Evolutionary conservation across 1,139 yeast species (phyloP).

Genomic region (Yamadazyma kanchanaburiensis): DNA sequence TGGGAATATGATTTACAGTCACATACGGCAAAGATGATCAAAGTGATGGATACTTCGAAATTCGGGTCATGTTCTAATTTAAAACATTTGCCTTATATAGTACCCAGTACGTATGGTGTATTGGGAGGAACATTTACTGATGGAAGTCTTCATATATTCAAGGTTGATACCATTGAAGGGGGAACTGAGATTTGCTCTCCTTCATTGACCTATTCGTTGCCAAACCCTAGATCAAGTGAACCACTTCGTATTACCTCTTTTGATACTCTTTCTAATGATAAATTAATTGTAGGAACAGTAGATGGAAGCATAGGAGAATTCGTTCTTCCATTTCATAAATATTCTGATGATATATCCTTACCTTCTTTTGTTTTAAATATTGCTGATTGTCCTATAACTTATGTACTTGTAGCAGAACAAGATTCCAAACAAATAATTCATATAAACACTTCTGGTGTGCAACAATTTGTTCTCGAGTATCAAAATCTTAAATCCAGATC

Average conservation of each 20-base stretch:
- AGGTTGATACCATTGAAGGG: constrained; percentile 17
- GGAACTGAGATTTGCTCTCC: constrained; percentile 23
- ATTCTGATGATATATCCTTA: constrained; percentile 11
- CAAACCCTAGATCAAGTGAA: constrained; percentile 10
- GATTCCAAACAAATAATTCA: constrained; percentile 29
- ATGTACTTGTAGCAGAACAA: constrained; percentile 36
- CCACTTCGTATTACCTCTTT: constrained; percentile 43
- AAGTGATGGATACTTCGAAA: constrained; percentile 32
- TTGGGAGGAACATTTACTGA: constrained; percentile 60
- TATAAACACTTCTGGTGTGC: constrained; percentile 49
- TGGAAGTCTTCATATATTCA: constrained; percentile 57
- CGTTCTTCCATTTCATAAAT: constrained; percentile 18
- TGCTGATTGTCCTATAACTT: constrained; percentile 49
- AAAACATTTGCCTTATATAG: constrained; percentile 45
- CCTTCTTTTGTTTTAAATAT: constrained; percentile 52
- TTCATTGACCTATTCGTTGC: constrained; percentile 25
- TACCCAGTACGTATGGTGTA: constrained; percentile 33
- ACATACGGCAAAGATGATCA: constrained; percentile 14
- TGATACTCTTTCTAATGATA: constrained; percentile 51
- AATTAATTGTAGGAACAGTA: constrained; percentile 58
- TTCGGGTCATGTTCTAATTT: constrained; percentile 56
- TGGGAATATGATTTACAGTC: constrained; percentile 38
- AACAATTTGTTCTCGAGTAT: constrained; percentile 38
- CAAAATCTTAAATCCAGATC: constrained; percentile 35
- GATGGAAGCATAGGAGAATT: constrained; percentile 71